phyloP scores from a whole-genome alignment of 768 basidiomycete species.

The Kwoniella europaea region DNA sequence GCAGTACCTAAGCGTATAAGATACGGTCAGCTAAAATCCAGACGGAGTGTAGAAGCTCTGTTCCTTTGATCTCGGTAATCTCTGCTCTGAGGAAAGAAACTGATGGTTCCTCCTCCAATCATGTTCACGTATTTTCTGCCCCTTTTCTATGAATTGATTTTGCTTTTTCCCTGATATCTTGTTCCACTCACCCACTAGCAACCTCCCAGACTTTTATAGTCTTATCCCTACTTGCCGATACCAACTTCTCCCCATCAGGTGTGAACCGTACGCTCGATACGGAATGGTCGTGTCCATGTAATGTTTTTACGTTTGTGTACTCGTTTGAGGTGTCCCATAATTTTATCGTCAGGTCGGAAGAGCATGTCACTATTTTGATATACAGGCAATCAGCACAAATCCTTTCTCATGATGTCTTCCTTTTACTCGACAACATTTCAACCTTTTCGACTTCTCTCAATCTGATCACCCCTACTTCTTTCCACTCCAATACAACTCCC shows the following conservation, averaged over 20 bases:
- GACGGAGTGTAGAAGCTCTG: no score
- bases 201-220: slow-evolving; percentile 87
- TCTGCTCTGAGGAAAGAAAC: no score
- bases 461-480: neutral
- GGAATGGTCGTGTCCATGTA: slow-evolving; percentile 88
- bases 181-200: slow-evolving; percentile 71
- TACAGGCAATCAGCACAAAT: neutral
- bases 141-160: slow-evolving; percentile 1
- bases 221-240: slow-evolving; percentile 85
- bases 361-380: slow-evolving; percentile 66
- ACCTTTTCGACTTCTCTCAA: neutral
- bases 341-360: slow-evolving; percentile 87
- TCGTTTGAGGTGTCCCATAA: slow-evolving; percentile 89
- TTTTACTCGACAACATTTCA: no score
- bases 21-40: neutral
- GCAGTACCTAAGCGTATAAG: slow-evolving; percentile 64
- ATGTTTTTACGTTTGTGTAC: slow-evolving; percentile 84
- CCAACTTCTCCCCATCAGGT: slow-evolving; percentile 79
- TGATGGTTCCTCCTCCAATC: no score
- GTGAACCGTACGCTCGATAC: slow-evolving; percentile 85
- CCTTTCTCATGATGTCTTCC: no score
- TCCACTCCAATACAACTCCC: neutral
- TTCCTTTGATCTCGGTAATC: no score
- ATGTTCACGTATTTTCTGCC: no score
- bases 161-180: no score